Evolutionary conservation across 345 rosid genomes (phyloP), one percentile per base, ranked within the genome.

Genomic region (Gossypium bickii): DNA sequence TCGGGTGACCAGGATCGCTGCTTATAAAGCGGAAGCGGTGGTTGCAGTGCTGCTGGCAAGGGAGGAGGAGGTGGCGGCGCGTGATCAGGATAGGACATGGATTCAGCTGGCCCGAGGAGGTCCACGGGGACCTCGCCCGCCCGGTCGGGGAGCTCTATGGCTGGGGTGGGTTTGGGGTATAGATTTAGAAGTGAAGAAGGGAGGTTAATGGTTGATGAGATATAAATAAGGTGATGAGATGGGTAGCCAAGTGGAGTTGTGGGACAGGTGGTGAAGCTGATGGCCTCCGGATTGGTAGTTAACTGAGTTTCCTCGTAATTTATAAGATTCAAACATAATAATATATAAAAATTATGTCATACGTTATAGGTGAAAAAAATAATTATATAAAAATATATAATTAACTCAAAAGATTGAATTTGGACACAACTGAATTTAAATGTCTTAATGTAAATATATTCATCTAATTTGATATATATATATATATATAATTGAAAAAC

Each of bases 1-100:
- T 94, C 98, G 8, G 98, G 96, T 1, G 98, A 94, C 98, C 96
- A 91, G 0, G 98, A 92, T 74, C 77, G 87, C 61, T 94, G 96
- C 67, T 94, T 94, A 45, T 75, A 77, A 18, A 94, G 89, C 43
- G 90, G 81, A 13, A 83, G 64, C 2, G 5, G 55, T 2, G 22
- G 53, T 34, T 34, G 7, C 8, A 44, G 56, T 43, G 82, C 12
- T 76, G 80, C 4, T 34, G 29, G 62, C 1, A 15, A 57, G 2
- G 72, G 57, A 0, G 75, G 71, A 48, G 73, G 75, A 2, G 59
- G 66, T 61, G 75, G 71, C 3, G 45, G 12, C 18, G 34, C 38
- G 20, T 67, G 7, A 45, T 10, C 79, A 55, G 24, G 65, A 61
- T 70, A 75, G 18, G 72, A 52, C 59, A 82, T 79, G 71, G 70